Base-by-base conservation (phyloP, 2,329 filamentous ascomycete species). In the Penicillium rolfsii region DNA sequence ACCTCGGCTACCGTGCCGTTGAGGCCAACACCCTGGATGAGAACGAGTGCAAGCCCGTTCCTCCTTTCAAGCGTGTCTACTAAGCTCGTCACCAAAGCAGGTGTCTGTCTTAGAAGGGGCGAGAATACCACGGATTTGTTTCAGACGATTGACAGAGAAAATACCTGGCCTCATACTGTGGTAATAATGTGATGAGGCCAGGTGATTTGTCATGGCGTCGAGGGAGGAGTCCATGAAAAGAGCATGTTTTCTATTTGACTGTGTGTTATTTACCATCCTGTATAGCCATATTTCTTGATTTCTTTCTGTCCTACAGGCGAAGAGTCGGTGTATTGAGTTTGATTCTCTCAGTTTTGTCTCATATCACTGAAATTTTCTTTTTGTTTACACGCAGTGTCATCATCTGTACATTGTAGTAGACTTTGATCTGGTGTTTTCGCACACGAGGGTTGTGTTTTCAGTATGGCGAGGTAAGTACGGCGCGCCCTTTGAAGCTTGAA, bases 41-140 rank as follows among this genome's bases (percentile, higher is more conserved):
- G 87, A 88, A 85, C 72, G 95, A 99, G 86, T 98, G 95, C 88
- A 93, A 95, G 85, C 83, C 91, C 67, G 92, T 99, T 62, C 93
- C 94, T 71, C 95, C 95, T 49, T 97, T 98, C 87, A 97, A 97
- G 88, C 79, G 82, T 76, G 79, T 76, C 57, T 84, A 84, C 74
- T 84, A 82, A 73, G 61, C 35, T 38, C 26, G 40, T 46, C 19
- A 28, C 6, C 11, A 28, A 16, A 33, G 26, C 14, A 28, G 52
- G 52, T 43, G n/a, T 43, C 14, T 45, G 45, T 45, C 38, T 33
- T 1, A 33, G 24, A 19, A 12, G 26, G 19, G 19, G 30, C 38
- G 40, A 66, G 56, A 48, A 69, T 67, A 67, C 61, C 62, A 64
- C 64, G 61, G 59, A 62, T 57, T 62, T 59, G 60, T 65, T 64